These are phyloP conservation scores for Sporothrix protearum DNA, from an alignment of 2,329 filamentous ascomycete species.

Conservation along the genomic window DNA sequence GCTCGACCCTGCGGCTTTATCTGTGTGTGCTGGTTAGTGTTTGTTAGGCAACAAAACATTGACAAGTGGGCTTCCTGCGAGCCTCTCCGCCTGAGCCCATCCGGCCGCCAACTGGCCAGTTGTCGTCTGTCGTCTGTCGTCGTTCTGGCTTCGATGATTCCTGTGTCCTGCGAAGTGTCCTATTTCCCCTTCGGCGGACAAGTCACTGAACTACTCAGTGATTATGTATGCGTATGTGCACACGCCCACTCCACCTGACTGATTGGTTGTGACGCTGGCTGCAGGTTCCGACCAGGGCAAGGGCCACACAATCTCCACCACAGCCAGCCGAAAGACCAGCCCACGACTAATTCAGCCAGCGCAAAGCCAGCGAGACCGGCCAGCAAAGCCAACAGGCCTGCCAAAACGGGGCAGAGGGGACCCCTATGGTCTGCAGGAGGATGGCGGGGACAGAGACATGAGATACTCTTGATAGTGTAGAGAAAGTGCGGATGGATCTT, in stretches of 20 bases:
- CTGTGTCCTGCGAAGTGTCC: not conserved
- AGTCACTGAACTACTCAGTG: not conserved
- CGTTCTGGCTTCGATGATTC: not conserved
- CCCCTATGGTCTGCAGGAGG: slow-evolving; percentile 16
- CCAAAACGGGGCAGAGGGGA: not conserved
- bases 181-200: not conserved
- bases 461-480: not conserved
- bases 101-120: not conserved
- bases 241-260: not conserved
- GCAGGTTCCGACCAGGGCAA: slow-evolving; percentile 5
- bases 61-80: not conserved
- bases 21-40: not conserved
- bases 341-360: not conserved
- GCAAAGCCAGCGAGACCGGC: not conserved
- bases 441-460: not conserved
- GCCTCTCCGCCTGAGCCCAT: not conserved
- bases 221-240: too few species aligned
- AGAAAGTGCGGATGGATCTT: not conserved
- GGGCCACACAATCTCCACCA: not conserved
- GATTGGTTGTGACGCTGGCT: slow-evolving; percentile 13
- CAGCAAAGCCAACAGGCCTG: not conserved
- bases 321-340: not conserved
- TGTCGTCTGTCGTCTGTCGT: not conserved
- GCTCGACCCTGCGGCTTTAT: not conserved
- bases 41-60: not conserved